A percentile compares a stretch with the other conserved stretches of the same genome.
These are phyloP conservation scores for Cichorium intybus DNA, from an alignment of 140 eudicot genomes.

Conservation along the genomic window DNA sequence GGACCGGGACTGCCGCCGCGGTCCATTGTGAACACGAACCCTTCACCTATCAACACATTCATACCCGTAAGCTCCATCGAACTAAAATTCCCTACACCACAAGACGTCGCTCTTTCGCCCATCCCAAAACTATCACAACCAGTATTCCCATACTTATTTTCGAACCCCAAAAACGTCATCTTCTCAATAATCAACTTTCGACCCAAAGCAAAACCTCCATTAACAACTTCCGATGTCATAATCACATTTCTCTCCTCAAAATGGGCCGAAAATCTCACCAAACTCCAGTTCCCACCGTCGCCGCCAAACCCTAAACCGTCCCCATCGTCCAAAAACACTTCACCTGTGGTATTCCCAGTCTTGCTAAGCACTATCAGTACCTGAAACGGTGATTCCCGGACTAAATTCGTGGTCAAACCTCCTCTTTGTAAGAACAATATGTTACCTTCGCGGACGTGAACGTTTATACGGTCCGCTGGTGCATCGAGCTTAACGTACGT, in stretches of 20 bases:
- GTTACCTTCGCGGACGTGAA: slow-evolving; percentile 75
- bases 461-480: slow-evolving; percentile 64
- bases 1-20: neutral
- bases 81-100: slow-evolving; percentile 35
- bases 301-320: slow-evolving; percentile 16
- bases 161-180: slow-evolving; percentile 62
- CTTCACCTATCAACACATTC: slow-evolving; percentile 42
- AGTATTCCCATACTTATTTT: neutral
- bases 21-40: slow-evolving; percentile 37
- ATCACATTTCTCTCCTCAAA: slow-evolving; percentile 10
- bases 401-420: slow-evolving; percentile 58
- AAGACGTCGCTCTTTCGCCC: slow-evolving; percentile 10
- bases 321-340: slow-evolving; percentile 76
- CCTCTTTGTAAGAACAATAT: slow-evolving; percentile 71
- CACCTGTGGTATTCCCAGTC: slow-evolving; percentile 45
- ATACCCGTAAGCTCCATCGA: slow-evolving; percentile 36
- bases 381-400: slow-evolving; percentile 51
- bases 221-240: slow-evolving; percentile 48
- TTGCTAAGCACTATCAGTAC: slow-evolving; percentile 49
- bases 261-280: slow-evolving; percentile 37
- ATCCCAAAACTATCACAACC: neutral
- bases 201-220: slow-evolving; percentile 46
- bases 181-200: slow-evolving; percentile 53
- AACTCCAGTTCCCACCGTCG: slow-evolving; percentile 30
- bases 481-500: slow-evolving; percentile 46